These are phyloP conservation scores for Hypsizygus ulmarius DNA, from an alignment of 1,284 basidiomycete genomes.

Conservation along the genomic window DNA sequence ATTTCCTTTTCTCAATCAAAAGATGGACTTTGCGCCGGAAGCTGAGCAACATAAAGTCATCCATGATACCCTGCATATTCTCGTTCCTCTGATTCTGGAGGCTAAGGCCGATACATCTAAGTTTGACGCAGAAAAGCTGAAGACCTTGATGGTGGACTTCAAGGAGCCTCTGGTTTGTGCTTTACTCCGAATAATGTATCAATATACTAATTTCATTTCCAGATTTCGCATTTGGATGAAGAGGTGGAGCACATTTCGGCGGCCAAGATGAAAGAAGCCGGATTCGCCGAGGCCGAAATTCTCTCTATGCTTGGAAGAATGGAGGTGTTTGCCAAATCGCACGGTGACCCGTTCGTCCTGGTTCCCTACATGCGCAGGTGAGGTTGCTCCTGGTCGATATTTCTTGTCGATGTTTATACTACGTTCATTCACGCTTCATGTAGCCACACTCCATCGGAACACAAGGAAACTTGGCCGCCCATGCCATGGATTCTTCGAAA, in stretches of 20 bases:
- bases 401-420: not conserved
- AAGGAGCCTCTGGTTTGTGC: slow-evolving; percentile 26
- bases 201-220: not conserved
- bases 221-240: slow-evolving; percentile 31
- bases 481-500: slow-evolving; percentile 38
- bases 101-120: slow-evolving; percentile 25
- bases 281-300: slow-evolving; percentile 29
- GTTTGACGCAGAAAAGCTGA: slow-evolving; percentile 29
- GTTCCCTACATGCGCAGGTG: slow-evolving; percentile 38
- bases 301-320: slow-evolving; percentile 25
- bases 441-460: slow-evolving; percentile 35
- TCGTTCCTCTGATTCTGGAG: slow-evolving; percentile 25
- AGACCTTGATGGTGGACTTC: slow-evolving; percentile 24
- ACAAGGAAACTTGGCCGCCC: slow-evolving; percentile 34
- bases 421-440: not conserved
- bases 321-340: slow-evolving; percentile 29
- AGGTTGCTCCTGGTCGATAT: not conserved
- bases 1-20: slow-evolving; percentile 35
- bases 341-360: slow-evolving; percentile 31
- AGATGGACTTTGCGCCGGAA: slow-evolving; percentile 37
- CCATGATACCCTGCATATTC: slow-evolving; percentile 28
- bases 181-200: not conserved
- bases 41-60: slow-evolving; percentile 34
- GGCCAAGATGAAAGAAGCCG: slow-evolving; percentile 27
- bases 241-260: slow-evolving; percentile 34